phyloP scores from a whole-genome alignment of 2,329 filamentous ascomycete genomes.

The Exophiala sp. region DNA sequence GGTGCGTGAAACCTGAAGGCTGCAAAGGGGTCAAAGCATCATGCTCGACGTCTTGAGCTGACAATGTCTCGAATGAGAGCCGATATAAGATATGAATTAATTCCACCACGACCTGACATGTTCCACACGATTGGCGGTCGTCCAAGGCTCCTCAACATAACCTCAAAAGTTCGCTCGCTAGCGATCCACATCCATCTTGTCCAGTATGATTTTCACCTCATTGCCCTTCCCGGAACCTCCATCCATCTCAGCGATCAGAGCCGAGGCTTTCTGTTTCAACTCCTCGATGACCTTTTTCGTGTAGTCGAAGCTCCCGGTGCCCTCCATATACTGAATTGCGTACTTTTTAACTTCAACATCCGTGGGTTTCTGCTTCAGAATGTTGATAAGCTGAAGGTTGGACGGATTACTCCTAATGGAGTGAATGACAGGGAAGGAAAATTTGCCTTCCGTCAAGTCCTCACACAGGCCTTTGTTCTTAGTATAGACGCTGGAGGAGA shows the following conservation, averaged over 20 bases:
- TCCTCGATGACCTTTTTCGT: constrained; percentile 62
- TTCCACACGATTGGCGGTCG: neutral
- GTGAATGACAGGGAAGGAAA: constrained; percentile 93
- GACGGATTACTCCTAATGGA: constrained; percentile 58
- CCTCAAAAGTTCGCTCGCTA: neutral
- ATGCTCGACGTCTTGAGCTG: no score
- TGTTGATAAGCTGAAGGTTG: constrained; percentile 68
- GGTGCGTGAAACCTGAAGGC: neutral
- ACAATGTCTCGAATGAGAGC: no score
- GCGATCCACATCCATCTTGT: constrained; percentile 48
- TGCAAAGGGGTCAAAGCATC: neutral
- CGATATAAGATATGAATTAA: no score
- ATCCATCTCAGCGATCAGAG: constrained; percentile 60
- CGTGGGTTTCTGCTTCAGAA: constrained; percentile 80
- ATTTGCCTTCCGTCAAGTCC: constrained; percentile 94
- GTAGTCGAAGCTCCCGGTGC: constrained; percentile 83
- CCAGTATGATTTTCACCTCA: constrained; percentile 61
- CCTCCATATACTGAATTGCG: constrained; percentile 84
- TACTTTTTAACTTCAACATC: constrained; percentile 87
- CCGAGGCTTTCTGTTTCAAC: constrained; percentile 58
- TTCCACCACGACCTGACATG: no score
- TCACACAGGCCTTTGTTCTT: constrained; percentile 91
- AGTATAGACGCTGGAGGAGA: constrained; percentile 65
- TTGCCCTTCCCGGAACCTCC: constrained; percentile 47
- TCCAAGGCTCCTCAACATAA: neutral